A percentile compares a stretch with the other conserved stretches of the same genome.
Evolutionary conservation across 805 yeast species (phyloP).

Genomic region (Geotrichum ghanense): DNA sequence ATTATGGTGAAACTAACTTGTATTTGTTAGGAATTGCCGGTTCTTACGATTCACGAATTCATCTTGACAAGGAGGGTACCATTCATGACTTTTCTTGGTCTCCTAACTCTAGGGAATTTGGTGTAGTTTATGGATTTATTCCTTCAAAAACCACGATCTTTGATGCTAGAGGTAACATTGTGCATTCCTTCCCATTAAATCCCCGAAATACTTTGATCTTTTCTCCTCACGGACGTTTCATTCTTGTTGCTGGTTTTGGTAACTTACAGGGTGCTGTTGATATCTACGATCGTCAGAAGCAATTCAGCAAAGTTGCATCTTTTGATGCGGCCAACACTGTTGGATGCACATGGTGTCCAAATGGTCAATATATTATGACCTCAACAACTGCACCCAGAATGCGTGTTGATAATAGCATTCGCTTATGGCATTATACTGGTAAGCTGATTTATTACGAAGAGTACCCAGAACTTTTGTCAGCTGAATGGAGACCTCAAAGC

Average conservation of each 20-base stretch:
- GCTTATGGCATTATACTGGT: constrained; percentile 89
- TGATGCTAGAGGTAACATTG: constrained; percentile 83
- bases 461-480: constrained; percentile 67
- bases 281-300: constrained; percentile 81
- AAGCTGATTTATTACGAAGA: constrained; percentile 67
- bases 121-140: constrained; percentile 95
- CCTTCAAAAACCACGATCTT: constrained; percentile 92
- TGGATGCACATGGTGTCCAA: constrained; percentile 97
- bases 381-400: constrained; percentile 96
- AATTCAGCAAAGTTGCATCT: constrained; percentile 65
- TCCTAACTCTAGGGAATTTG: constrained; percentile 91
- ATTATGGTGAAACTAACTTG: constrained; percentile 92
- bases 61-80: constrained; percentile 87
- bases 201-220: constrained; percentile 83
- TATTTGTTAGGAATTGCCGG: constrained; percentile 89
- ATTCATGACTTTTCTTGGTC: constrained; percentile 97
- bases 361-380: constrained; percentile 83
- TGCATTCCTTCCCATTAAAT: constrained; percentile 72
- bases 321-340: constrained; percentile 91
- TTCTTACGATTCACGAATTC: constrained; percentile 78
- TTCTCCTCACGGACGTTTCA: constrained; percentile 88
- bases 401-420: constrained; percentile 91
- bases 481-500: constrained; percentile 72
- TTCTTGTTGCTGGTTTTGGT: constrained; percentile 95
- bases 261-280: constrained; percentile 95